These are phyloP conservation scores for Orbilia brochopaga DNA, from an alignment of 2,329 filamentous ascomycete genomes.

Conservation along the genomic window DNA sequence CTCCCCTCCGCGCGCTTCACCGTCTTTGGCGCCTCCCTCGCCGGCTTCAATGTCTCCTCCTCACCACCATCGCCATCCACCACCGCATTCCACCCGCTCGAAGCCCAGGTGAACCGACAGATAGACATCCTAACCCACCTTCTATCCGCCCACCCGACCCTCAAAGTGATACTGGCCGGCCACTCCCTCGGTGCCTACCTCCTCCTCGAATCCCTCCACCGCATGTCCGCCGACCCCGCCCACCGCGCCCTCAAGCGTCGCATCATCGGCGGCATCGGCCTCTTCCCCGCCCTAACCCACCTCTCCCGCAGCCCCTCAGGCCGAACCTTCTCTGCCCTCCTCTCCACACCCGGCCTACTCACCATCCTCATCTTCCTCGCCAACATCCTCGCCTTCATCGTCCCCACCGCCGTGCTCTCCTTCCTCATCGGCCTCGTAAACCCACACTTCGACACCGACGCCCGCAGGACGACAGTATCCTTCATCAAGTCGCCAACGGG, in stretches of 20 bases:
- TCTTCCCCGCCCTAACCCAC: conserved; percentile 76
- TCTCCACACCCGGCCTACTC: conserved; percentile 15
- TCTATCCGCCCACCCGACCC: conserved; percentile 21
- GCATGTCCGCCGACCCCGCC: conserved; percentile 15
- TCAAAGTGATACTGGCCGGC: conserved; percentile 66
- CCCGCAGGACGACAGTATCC: conserved; percentile 62
- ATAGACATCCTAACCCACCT: conserved; percentile 31
- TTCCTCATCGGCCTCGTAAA: conserved; percentile 34
- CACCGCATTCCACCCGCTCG: conserved; percentile 12
- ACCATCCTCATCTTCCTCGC: conserved; percentile 18
- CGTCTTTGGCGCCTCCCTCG: conserved; percentile 35
- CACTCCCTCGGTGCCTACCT: conserved; percentile 79
- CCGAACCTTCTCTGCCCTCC: conserved; percentile 59
- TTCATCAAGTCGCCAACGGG: conserved; percentile 67
- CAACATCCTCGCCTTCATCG: conserved; percentile 23
- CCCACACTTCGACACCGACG: conserved; percentile 55
- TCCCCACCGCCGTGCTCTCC: conserved; percentile 18
- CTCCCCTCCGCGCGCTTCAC: conserved; percentile 31
- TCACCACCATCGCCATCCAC: background rate
- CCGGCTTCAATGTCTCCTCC: conserved; percentile 32
- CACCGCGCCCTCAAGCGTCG: conserved; percentile 21
- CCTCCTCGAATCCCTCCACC: conserved; percentile 69
- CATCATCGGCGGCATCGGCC: conserved; percentile 66
- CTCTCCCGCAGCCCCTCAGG: conserved; percentile 70
- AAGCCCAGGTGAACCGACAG: conserved; percentile 37